phyloP scores from a whole-genome alignment of 106 monocot species.

The Agapanthus africanus region DNA sequence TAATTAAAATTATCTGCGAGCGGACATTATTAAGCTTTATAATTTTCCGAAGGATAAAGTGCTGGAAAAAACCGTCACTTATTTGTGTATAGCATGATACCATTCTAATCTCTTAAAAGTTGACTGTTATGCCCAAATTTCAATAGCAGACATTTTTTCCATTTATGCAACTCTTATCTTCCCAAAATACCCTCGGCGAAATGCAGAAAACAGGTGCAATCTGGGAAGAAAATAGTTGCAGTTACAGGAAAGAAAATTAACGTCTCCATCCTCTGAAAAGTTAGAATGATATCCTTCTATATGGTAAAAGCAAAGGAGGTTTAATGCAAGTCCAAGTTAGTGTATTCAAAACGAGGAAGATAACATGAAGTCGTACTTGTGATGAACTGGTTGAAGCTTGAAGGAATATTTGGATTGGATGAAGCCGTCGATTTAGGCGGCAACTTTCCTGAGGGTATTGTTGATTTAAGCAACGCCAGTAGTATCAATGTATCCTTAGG shows the following conservation, averaged over 20 bases:
- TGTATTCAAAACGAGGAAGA: background rate
- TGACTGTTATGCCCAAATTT: too few species aligned
- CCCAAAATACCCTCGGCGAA: too few species aligned
- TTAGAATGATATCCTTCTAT: too few species aligned
- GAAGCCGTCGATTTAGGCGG: background rate
- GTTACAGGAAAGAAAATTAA: background rate
- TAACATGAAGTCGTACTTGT: background rate
- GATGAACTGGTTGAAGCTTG: constrained; percentile 1
- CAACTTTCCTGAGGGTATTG: background rate
- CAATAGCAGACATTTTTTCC: too few species aligned
- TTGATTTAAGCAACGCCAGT: constrained; percentile 7
- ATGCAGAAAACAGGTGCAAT: too few species aligned
- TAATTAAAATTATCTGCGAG: background rate
- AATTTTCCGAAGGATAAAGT: background rate
- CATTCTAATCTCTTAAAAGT: too few species aligned
- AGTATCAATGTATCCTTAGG: constrained; percentile 13
- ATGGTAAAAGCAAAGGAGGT: background rate
- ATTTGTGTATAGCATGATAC: too few species aligned
- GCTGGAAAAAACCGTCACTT: background rate
- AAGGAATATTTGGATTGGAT: background rate
- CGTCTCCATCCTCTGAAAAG: too few species aligned
- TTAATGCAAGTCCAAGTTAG: too few species aligned
- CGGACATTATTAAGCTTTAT: too few species aligned
- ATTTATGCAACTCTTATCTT: too few species aligned
- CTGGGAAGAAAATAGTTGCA: too few species aligned